Percentiles rank a stretch among this genome's conserved stretches.
These are phyloP conservation scores for Candida andamanensis DNA, from an alignment of 805 yeast genomes.

Conservation along the genomic window DNA sequence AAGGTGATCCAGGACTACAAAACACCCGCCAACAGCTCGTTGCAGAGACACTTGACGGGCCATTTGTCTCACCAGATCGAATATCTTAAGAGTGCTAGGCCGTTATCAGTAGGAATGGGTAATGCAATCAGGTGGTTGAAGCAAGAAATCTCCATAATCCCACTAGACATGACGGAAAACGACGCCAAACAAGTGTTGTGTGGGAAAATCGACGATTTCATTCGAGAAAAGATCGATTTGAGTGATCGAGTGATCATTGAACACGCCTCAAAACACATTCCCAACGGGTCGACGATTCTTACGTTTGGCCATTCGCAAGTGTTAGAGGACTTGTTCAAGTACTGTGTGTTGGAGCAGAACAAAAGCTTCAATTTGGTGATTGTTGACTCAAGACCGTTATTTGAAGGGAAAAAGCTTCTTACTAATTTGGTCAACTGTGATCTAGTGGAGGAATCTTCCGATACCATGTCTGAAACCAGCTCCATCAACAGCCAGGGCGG, in stretches of 20 bases:
- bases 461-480: conserved; percentile 15
- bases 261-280: conserved; percentile 71
- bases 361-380: conserved; percentile 74
- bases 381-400: conserved; percentile 90
- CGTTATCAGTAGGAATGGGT: conserved; percentile 92
- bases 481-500: conserved; percentile 12
- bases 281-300: conserved; percentile 70
- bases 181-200: conserved; percentile 63
- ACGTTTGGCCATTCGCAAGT: conserved; percentile 90
- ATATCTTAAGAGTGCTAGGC: conserved; percentile 83
- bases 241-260: conserved; percentile 81
- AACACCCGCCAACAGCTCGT: conserved; percentile 81
- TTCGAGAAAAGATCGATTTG: conserved; percentile 77
- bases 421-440: conserved; percentile 50
- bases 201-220: conserved; percentile 71
- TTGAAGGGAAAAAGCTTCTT: conserved; percentile 83
- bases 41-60: conserved; percentile 82
- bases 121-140: conserved; percentile 96
- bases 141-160: conserved; percentile 81
- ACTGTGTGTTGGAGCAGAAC: conserved; percentile 55
- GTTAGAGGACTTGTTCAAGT: conserved; percentile 64
- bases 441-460: conserved; percentile 9
- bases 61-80: conserved; percentile 92
- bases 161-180: conserved; percentile 63
- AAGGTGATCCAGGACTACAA: conserved; percentile 71